A percentile compares a stretch with the other conserved stretches of the same genome.
Evolutionary conservation across 441 rosid species (phyloP).

Genomic region (Mallotus japonicus): DNA sequence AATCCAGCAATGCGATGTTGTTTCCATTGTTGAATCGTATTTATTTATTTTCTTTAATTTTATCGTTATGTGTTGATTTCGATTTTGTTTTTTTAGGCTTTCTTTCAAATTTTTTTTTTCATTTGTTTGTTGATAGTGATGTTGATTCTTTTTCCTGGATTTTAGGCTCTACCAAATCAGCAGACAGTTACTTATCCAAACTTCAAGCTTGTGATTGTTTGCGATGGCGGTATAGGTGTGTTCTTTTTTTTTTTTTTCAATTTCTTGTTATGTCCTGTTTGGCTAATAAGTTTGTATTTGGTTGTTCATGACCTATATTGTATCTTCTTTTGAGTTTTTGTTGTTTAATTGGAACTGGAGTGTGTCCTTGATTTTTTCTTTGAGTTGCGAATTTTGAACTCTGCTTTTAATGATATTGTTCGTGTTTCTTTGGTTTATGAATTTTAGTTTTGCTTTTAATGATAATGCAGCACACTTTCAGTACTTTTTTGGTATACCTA

Average conservation of each 20-base stretch:
- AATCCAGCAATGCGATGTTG: neutral
- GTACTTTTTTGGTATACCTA: neutral
- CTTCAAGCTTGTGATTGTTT: conserved; percentile 61
- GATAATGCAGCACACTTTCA: too few species aligned
- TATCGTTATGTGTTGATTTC: neutral
- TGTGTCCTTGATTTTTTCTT: neutral
- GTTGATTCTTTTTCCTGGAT: neutral
- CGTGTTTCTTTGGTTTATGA: too few species aligned
- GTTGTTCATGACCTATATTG: neutral
- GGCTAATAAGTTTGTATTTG: neutral
- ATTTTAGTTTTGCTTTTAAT: too few species aligned
- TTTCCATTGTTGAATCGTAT: neutral
- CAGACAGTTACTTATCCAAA: conserved; percentile 58
- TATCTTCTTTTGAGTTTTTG: too few species aligned
- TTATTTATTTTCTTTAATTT: too few species aligned
- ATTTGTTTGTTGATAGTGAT: too few species aligned
- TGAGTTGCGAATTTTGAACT: neutral
- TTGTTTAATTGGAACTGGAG: too few species aligned
- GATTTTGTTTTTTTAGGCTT: neutral
- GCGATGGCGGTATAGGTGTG: conserved; percentile 65
- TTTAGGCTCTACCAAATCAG: conserved; percentile 53
- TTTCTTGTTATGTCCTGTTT: too few species aligned
- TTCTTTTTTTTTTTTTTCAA: neutral
- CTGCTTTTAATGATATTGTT: too few species aligned
- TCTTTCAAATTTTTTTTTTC: too few species aligned